Conservation (phyloP, 1,284 basidiomycete species). For the Marasmius sp. region DNA sequence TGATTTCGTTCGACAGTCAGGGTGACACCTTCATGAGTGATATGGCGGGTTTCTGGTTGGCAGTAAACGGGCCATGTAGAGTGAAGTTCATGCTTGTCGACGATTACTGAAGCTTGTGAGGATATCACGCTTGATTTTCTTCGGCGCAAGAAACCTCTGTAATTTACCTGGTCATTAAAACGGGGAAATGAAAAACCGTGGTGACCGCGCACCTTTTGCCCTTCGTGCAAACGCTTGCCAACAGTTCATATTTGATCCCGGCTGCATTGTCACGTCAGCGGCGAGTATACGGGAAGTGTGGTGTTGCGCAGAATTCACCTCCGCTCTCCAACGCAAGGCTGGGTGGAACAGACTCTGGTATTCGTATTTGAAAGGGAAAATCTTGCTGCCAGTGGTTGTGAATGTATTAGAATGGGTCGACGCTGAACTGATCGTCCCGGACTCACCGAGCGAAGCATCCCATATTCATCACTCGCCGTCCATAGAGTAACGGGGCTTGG, state of each 20-base stretch:
- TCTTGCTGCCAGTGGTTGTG: slow-evolving; percentile 43
- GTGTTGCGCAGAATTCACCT: slow-evolving; percentile 38
- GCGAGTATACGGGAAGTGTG: slow-evolving; percentile 11
- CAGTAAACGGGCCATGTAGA: slow-evolving; percentile 88
- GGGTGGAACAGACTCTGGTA: slow-evolving; percentile 85
- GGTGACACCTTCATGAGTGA: slow-evolving; percentile 63
- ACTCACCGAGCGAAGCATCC: slow-evolving; percentile 64
- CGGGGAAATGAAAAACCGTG: neutral
- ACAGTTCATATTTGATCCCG: slow-evolving; percentile 82
- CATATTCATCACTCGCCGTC: slow-evolving; percentile 73
- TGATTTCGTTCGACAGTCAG: slow-evolving; percentile 74
- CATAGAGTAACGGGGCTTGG: slow-evolving; percentile 71
- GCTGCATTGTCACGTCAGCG: slow-evolving; percentile 37
- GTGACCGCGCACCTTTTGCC: slow-evolving; percentile 65
- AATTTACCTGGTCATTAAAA: neutral
- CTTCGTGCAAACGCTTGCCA: slow-evolving; percentile 79
- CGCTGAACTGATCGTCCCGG: neutral
- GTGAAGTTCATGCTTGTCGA: slow-evolving; percentile 89
- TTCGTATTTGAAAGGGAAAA: slow-evolving; percentile 81
- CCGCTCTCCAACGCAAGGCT: slow-evolving; percentile 72
- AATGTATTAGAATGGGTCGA: neutral
- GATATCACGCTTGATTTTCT: slow-evolving; percentile 60
- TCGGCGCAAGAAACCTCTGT: slow-evolving; percentile 74
- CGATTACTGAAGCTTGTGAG: slow-evolving; percentile 65
- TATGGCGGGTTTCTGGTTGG: slow-evolving; percentile 72